Evolutionary conservation across 176 grass and related monocot species (phyloP).

Genomic region (Avena insularis): DNA sequence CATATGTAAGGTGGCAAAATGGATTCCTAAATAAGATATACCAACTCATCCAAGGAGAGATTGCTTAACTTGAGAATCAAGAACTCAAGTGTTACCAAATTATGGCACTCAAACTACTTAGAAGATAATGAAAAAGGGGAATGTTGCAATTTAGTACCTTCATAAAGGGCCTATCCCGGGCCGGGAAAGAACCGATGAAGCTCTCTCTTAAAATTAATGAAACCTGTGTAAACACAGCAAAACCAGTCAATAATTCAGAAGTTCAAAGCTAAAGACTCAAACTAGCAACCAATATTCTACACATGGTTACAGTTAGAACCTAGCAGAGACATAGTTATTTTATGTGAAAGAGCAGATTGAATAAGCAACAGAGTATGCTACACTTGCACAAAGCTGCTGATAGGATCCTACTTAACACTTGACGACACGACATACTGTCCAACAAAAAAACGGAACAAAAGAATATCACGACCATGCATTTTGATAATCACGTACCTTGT

Average conservation of each 20-base stretch:
- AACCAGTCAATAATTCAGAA: conserved; percentile 19
- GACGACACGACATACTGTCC: neutral
- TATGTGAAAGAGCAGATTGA: neutral
- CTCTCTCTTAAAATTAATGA: conserved; percentile 95
- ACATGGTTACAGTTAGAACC: neutral
- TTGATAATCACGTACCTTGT: conserved; percentile 69
- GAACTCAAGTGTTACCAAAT: neutral
- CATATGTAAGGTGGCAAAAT: neutral
- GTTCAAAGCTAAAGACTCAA: neutral
- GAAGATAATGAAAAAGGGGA: neutral
- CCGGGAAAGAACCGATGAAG: conserved; percentile 89
- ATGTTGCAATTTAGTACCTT: conserved; percentile 61
- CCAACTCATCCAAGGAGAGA: neutral
- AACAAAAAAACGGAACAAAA: neutral
- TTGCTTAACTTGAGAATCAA: neutral
- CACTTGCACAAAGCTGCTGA: conserved; percentile 21
- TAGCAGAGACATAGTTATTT: neutral
- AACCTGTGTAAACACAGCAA: conserved; percentile 65
- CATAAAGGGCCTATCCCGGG: conserved; percentile 84
- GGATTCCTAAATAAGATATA: neutral
- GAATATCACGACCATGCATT: neutral
- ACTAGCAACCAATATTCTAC: neutral
- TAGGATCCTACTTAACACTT: conserved; percentile 4
- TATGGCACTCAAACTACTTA: conserved; percentile 27
- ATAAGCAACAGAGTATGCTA: neutral